Base-by-base conservation (phyloP, 192 early-diverging fungal genomes). In the Coemansia umbellata region DNA sequence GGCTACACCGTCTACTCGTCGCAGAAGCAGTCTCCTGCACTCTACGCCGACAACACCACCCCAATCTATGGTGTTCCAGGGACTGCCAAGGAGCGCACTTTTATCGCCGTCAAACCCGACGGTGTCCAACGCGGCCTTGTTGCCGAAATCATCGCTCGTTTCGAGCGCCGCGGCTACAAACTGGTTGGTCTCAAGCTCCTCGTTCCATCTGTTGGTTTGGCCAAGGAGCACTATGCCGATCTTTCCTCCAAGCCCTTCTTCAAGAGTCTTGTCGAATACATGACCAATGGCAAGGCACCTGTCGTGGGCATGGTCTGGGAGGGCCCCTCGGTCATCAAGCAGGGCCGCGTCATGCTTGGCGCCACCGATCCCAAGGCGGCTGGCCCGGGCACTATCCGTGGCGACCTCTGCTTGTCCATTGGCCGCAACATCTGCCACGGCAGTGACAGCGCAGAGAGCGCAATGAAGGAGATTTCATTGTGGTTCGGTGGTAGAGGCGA, bases 161-260 rank as follows among this genome's bases (percentile, higher is more conserved):
- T 93, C 73, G 91, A 95, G 80, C 78, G 78, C 48, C 84, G 86
- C 66, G 92, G 92, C 18, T 94, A 91, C 85, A 93, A 94, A 79
- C 85, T 94, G 17, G 84, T 92, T 33, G 92, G 80, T 31, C 80
- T 94, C 51, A 91, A 92, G 82, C 78, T 86, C 39, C 47, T 85
- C 52, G 80, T 70, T 54, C 87, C 88, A 8, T 69, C 73, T 59
- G 68, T 66, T 47, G 65, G 54, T 5, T 70, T 89, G 39, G 89
- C 87, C 69, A 86, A 92, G 77, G 75, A 88, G 72, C 92, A 96
- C 78, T 94, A 94, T 57, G 88, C 75, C 35, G 92, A 96, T 66
- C 80, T 89, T 41, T 85, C 81, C 60, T 70, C 78, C 55, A 83
- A 89, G 66, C 93, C 93, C 24, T 95, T 95, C 83, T 95, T 92